Percentiles rank a stretch among this genome's conserved stretches.
phyloP scores from a whole-genome alignment of 164 flowering plant genomes.

The Magnolia sinica region DNA sequence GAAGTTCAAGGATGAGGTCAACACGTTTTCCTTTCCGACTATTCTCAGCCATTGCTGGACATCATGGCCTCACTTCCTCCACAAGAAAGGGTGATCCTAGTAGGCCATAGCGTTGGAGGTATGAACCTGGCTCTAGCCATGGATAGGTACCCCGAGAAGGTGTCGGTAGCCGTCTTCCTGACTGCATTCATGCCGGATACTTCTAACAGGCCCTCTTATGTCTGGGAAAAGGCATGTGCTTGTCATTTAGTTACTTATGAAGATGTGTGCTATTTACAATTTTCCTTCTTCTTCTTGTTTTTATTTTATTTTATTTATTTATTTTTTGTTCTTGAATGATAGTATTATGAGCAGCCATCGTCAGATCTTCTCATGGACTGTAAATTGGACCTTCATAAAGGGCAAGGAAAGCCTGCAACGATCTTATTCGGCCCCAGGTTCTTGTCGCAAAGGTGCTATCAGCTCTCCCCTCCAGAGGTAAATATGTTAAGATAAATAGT shows the following conservation, averaged over 20 bases:
- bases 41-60: conserved; percentile 35
- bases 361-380: conserved; percentile 36
- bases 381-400: conserved; percentile 17
- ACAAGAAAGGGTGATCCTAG: conserved; percentile 36
- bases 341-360: conserved; percentile 18
- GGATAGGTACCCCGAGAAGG: conserved; percentile 37
- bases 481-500: not conserved
- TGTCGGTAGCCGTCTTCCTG: conserved; percentile 33
- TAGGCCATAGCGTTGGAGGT: conserved; percentile 46
- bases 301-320: too few relatives aligned
- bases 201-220: conserved; percentile 20
- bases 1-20: conserved; percentile 11
- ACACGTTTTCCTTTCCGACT: conserved; percentile 17
- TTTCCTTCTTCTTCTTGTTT: too few relatives aligned
- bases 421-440: conserved; percentile 31
- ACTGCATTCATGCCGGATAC: conserved; percentile 39
- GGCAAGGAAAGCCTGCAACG: not conserved
- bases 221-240: conserved; percentile 25
- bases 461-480: conserved; percentile 37
- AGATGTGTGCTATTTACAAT: too few relatives aligned
- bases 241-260: not conserved
- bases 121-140: conserved; percentile 30
- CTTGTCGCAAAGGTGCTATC: conserved; percentile 26
- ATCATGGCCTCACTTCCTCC: conserved; percentile 29
- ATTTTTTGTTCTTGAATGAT: not conserved